These are phyloP conservation scores for Thymus quinquecostatus DNA, from an alignment of 257 asterid genomes.

Conservation along the genomic window DNA sequence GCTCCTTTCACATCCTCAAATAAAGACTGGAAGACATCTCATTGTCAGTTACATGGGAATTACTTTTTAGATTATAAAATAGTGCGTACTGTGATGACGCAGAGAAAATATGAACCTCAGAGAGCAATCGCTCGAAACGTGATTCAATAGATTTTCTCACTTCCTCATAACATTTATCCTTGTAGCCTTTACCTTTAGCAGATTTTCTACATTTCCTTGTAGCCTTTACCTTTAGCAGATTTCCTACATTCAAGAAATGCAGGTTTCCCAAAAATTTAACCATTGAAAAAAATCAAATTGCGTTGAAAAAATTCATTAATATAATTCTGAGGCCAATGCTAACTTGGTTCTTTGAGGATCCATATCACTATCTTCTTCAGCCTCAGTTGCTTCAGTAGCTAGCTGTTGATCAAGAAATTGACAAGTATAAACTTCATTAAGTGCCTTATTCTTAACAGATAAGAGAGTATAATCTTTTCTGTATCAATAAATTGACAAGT, in stretches of 20 bases:
- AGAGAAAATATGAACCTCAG: conserved; percentile 58
- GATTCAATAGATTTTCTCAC: conserved; percentile 87
- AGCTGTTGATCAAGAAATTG: conserved; percentile 83
- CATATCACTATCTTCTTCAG: conserved; percentile 89
- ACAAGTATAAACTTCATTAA: too few species aligned
- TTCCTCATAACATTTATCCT: conserved; percentile 91
- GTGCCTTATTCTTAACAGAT: too few species aligned
- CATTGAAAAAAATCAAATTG: background rate
- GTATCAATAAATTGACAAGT: too few species aligned
- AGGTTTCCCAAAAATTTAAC: conserved; percentile 5
- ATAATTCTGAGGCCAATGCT: conserved; percentile 30
- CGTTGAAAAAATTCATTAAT: conserved; percentile 13
- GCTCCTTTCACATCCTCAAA: conserved; percentile 88
- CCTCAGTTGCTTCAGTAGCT: conserved; percentile 93
- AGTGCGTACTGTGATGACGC: conserved; percentile 25
- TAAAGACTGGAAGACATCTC: conserved; percentile 45
- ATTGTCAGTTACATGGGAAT: conserved; percentile 28
- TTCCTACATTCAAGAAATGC: conserved; percentile 46
- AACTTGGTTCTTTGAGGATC: conserved; percentile 68
- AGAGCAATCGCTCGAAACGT: conserved; percentile 76
- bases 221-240: too few species aligned
- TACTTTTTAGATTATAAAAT: conserved; percentile 22
- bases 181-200: conserved; percentile 97
- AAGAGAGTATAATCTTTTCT: too few species aligned
- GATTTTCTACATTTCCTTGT: too few species aligned